A percentile compares a stretch with the other conserved stretches of the same genome.
phyloP scores from a whole-genome alignment of 305 asterid species.

The Coffea humblotiana region DNA sequence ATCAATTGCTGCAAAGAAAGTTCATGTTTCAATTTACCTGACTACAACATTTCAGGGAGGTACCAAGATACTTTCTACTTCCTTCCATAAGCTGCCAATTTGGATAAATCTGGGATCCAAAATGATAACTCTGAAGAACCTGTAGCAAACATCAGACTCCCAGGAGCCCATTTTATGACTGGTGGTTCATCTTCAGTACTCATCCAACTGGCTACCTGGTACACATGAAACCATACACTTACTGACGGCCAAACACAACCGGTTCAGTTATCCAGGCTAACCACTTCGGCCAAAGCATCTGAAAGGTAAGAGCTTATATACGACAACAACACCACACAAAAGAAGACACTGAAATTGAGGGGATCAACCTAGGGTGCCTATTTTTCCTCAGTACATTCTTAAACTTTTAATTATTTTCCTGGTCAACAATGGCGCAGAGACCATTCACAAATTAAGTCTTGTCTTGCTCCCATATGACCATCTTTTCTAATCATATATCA shows the following conservation, averaged over 20 bases:
- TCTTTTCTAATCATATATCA: not conserved
- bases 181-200: conserved; percentile 90
- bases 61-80: conserved; percentile 38
- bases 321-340: not conserved
- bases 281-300: not conserved
- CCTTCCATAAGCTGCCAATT: conserved; percentile 88
- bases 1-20: not conserved
- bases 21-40: conserved; percentile 1
- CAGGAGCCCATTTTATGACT: conserved; percentile 94
- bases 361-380: not conserved
- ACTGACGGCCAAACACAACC: not conserved
- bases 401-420: not conserved
- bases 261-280: not conserved
- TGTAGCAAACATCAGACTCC: conserved; percentile 91
- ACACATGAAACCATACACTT: conserved; percentile 13
- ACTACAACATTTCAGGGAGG: not conserved
- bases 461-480: not conserved
- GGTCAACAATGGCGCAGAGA: not conserved
- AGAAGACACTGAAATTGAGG: not conserved
- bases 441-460: not conserved
- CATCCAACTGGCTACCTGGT: conserved; percentile 94
- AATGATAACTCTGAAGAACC: conserved; percentile 94
- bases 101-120: conserved; percentile 96
- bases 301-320: not conserved
- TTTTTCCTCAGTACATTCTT: not conserved